Conservation (phyloP, 2,329 filamentous ascomycete species). For the Verticillium longisporum region DNA sequence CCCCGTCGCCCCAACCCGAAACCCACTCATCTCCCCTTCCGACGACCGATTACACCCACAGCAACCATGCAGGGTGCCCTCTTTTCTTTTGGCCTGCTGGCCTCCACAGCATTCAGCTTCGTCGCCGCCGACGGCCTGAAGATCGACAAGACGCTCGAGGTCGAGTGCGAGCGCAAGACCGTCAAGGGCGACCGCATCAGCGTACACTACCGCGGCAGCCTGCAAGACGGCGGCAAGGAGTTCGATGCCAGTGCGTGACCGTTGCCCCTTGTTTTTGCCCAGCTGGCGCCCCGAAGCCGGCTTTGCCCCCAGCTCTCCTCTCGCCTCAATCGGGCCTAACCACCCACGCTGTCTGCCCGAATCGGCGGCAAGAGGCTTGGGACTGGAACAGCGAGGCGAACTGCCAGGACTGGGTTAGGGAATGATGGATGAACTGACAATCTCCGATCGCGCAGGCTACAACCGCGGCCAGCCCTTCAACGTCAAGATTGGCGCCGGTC, state of each 20-base stretch:
- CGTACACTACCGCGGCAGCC: slow-evolving; percentile 84
- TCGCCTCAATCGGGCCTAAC: background rate
- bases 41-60: slow-evolving; percentile 4
- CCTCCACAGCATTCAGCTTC: slow-evolving; percentile 41
- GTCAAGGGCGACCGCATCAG: slow-evolving; percentile 69
- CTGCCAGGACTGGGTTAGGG: background rate
- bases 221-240: slow-evolving; percentile 64
- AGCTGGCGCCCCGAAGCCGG: background rate
- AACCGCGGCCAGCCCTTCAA: slow-evolving; percentile 67
- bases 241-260: slow-evolving; percentile 64
- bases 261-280: slow-evolving; percentile 17
- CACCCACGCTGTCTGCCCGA: background rate
- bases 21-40: slow-evolving; percentile 1
- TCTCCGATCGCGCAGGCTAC: slow-evolving; percentile 44
- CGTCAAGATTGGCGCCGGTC: slow-evolving; percentile 72
- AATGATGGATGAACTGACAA: background rate
- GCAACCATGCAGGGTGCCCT: slow-evolving; percentile 42
- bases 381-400: background rate
- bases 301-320: background rate
- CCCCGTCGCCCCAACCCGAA: background rate
- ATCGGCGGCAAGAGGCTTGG: background rate
- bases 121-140: slow-evolving; percentile 58
- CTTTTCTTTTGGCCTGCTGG: slow-evolving; percentile 41
- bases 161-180: slow-evolving; percentile 75
- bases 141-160: slow-evolving; percentile 68